Evolutionary conservation across 176 grass and related monocot genomes (phyloP).

Genomic region (Ensete ventricosum): DNA sequence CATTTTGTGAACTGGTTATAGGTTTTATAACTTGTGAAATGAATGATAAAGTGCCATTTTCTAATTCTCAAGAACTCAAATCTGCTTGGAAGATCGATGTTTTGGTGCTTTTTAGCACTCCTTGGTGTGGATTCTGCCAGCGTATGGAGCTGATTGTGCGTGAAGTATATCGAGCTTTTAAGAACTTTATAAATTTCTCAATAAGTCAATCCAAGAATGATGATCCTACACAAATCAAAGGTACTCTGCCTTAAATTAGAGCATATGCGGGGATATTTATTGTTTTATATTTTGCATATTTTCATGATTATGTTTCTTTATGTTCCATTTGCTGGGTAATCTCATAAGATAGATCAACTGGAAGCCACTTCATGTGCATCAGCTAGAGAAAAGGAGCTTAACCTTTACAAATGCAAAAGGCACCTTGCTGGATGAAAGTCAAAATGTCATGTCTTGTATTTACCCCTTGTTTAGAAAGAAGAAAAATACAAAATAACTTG

Average conservation of each 20-base stretch:
- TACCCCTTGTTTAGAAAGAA: too few species aligned
- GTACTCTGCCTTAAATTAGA: conserved; percentile 25
- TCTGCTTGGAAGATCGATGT: conserved; percentile 73
- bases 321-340: not conserved
- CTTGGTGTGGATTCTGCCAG: conserved; percentile 97
- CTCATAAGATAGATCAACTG: not conserved
- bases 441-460: too few species aligned
- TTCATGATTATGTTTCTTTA: not conserved
- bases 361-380: not conserved
- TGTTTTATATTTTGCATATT: not conserved
- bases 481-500: too few species aligned
- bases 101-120: conserved; percentile 85
- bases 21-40: conserved; percentile 50
- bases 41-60: conserved; percentile 25
- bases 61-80: conserved; percentile 24
- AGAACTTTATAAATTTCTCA: conserved; percentile 34
- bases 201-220: conserved; percentile 26
- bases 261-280: not conserved
- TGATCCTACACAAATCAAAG: conserved; percentile 42
- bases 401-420: not conserved
- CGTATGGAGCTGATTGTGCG: conserved; percentile 67
- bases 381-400: not conserved
- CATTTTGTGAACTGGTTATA: conserved; percentile 61
- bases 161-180: conserved; percentile 70
- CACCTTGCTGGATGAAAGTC: not conserved